phyloP scores from a whole-genome alignment of 108 stramenopile genomes.

The Epithemia pelagica region DNA sequence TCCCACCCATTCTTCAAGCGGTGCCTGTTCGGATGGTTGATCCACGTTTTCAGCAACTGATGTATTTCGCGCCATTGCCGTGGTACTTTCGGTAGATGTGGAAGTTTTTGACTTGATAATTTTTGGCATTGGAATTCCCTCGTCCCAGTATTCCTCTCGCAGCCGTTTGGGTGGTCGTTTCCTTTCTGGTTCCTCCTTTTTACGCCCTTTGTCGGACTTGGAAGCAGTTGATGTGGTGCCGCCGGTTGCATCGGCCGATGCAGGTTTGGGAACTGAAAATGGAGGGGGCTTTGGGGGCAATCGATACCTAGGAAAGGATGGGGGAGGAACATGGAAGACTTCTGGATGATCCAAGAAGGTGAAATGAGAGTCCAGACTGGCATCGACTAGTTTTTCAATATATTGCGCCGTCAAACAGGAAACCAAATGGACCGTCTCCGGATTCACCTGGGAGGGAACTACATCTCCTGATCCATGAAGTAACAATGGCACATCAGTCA shows the following conservation, averaged over 20 bases:
- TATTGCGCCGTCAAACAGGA: constrained; percentile 65
- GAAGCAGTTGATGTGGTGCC: background rate
- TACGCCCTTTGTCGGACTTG: background rate
- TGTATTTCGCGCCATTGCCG: constrained; percentile 7
- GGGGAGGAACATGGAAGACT: constrained; percentile 17
- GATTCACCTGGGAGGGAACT: constrained; percentile 41
- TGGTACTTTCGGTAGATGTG: constrained; percentile 1
- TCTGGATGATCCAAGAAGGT: constrained; percentile 54
- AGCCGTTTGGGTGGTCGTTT: constrained; percentile 20
- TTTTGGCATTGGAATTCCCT: constrained; percentile 56
- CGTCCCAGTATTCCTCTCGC: constrained; percentile 67
- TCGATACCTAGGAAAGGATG: constrained; percentile 16
- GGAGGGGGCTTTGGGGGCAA: constrained; percentile 21
- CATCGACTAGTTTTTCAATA: constrained; percentile 55
- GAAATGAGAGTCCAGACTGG: constrained; percentile 71
- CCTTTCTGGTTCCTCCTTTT: constrained; percentile 5
- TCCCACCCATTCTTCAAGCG: constrained; percentile 40
- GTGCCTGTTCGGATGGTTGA: constrained; percentile 13
- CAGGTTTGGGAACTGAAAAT: background rate
- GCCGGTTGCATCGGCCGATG: background rate
- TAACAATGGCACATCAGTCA: constrained; percentile 62
- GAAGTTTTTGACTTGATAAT: constrained; percentile 26
- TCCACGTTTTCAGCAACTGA: constrained; percentile 13
- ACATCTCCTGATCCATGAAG: constrained; percentile 82
- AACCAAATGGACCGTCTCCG: constrained; percentile 45